phyloP scores from a whole-genome alignment of 2,329 filamentous ascomycete genomes.

The Malbranchea zuffiana region DNA sequence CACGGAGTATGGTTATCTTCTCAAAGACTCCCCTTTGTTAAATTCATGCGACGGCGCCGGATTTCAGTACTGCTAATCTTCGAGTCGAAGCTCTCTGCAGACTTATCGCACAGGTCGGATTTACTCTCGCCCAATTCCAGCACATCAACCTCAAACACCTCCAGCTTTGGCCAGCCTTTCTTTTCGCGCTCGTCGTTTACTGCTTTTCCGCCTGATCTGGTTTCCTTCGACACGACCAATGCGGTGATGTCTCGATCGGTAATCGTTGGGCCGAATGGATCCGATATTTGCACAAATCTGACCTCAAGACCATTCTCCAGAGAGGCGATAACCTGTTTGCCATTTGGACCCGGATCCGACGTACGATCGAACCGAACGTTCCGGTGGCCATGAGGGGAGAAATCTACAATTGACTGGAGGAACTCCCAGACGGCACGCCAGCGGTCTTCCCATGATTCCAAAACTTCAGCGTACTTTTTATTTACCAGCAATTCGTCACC shows the following conservation, averaged over 20 bases:
- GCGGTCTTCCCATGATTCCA: constrained; percentile 71
- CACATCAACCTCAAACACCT: constrained; percentile 82
- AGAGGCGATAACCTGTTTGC: constrained; percentile 26
- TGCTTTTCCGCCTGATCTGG: constrained; percentile 66
- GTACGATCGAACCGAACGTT: constrained; percentile 23
- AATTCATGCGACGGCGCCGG: constrained; percentile 41
- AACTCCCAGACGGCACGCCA: constrained; percentile 61
- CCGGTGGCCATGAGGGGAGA: constrained; percentile 40
- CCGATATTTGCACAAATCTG: constrained; percentile 73
- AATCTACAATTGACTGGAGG: constrained; percentile 50
- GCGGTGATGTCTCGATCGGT: constrained; percentile 67
- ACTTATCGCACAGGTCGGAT: constrained; percentile 31
- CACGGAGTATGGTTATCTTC: not conserved
- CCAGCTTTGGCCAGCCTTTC: constrained; percentile 63
- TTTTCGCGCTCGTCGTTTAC: constrained; percentile 74
- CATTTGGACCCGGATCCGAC: constrained; percentile 30
- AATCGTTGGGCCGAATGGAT: constrained; percentile 83
- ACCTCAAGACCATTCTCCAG: constrained; percentile 44
- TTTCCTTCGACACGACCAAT: constrained; percentile 80
- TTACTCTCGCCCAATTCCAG: constrained; percentile 55
- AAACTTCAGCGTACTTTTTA: constrained; percentile 73
- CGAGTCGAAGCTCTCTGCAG: constrained; percentile 54
- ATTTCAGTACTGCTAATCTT: constrained; percentile 94
- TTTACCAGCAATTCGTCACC: constrained; percentile 75
- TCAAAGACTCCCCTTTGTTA: constrained; percentile 25